These are phyloP conservation scores for Sutorius eximius DNA, from an alignment of 1,284 basidiomycete species.

Conservation along the genomic window DNA sequence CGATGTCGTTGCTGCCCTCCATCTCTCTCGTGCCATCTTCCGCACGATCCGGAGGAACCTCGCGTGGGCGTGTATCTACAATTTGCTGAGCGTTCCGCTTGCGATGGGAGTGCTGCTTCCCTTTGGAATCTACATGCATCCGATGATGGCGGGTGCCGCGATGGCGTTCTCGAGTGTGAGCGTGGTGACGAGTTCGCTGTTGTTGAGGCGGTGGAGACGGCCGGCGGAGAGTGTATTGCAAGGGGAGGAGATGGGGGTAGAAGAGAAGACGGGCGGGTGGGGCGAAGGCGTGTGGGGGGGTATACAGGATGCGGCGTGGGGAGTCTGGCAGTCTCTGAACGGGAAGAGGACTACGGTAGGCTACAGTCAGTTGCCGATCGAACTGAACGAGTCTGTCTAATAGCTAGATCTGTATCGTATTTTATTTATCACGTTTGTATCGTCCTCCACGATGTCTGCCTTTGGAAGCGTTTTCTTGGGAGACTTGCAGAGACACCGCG, in stretches of 20 bases:
- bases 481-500: conserved; percentile 61
- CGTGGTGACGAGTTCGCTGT: conserved; percentile 89
- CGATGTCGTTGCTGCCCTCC: conserved; percentile 94
- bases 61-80: conserved; percentile 93
- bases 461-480: conserved; percentile 77
- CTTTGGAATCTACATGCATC: conserved; percentile 89
- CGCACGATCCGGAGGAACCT: conserved; percentile 87
- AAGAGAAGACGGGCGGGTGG: conserved; percentile 30
- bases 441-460: conserved; percentile 43
- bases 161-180: conserved; percentile 99
- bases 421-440: not conserved
- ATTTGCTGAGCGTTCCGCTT: conserved; percentile 92
- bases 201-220: conserved; percentile 83
- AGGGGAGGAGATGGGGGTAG: conserved; percentile 42
- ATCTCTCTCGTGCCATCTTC: conserved; percentile 90
- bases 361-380: conserved; percentile 71
- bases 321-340: conserved; percentile 47
- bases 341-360: conserved; percentile 43
- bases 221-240: conserved; percentile 71
- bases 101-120: conserved; percentile 98
- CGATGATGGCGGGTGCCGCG: conserved; percentile 96
- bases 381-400: conserved; percentile 51
- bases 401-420: too few species aligned
- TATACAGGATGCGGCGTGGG: conserved; percentile 38
- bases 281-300: conserved; percentile 41